Evolutionary conservation across 139 green algal species (phyloP), one percentile per base, ranked within the genome.

Genomic region (Chlorella sp.): DNA sequence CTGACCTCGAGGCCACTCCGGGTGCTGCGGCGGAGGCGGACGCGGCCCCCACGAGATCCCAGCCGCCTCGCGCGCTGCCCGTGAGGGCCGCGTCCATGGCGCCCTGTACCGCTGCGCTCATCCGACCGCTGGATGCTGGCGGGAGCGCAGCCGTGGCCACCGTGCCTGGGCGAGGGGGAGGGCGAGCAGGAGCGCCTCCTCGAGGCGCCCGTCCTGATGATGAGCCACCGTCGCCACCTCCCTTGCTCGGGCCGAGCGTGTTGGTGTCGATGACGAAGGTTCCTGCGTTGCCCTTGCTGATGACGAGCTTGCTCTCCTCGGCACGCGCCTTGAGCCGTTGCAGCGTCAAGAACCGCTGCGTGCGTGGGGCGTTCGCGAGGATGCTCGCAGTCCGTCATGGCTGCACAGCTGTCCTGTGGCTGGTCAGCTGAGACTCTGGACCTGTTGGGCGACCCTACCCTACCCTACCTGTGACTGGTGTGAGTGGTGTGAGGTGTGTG

Each of bases 291-390:
- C 63, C 63, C 24, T 69, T 69, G 5, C 27, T 27, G 32, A 69
- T 69, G 20, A 69, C 32, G 6, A 69, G 32, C n/a, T n/a, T 29
- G 31, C 20, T 51, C 23, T 49, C 31, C 10, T 69, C 63, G 3
- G 20, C 32, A 23, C 63, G 63, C 32, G 5, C 6, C 63, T 35
- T 50, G 23, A 69, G 31, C 6, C 63, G 5, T 29, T 50, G 49
- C 22, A 69, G 31, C 14, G 23, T 51, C 63, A 69, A 30, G 63
- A 69, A 69, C 2, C 63, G 31, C 63, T 69, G 63, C 63, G 50
- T n/a, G n/a, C n/a, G n/a, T n/a, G n/a, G n/a, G n/a, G n/a, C n/a
- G n/a, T n/a, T n/a, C n/a, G n/a, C n/a, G n/a, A n/a, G n/a, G n/a
- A n/a, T n/a, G n/a, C n/a, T n/a, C n/a, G n/a, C n/a, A n/a, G n/a